Evolutionary conservation across 2,329 filamentous ascomycete genomes (phyloP).

Genomic region (Colletotrichum godetiae): DNA sequence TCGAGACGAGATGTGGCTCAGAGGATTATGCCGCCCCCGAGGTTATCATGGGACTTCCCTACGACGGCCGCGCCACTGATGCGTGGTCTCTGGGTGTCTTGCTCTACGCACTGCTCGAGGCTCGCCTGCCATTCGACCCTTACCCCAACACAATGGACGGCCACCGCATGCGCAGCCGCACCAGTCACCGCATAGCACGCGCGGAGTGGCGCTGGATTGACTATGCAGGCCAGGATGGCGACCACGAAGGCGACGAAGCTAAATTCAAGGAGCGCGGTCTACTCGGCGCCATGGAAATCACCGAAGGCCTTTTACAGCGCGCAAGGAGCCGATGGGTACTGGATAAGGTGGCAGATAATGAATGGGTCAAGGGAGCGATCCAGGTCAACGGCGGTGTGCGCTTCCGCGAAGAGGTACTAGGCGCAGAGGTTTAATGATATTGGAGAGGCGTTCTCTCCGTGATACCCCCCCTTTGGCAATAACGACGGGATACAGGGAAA

Average conservation of each 20-base stretch:
- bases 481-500: conserved; percentile 7
- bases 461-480: conserved; percentile 13
- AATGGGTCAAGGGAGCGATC: conserved; percentile 84
- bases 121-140: conserved; percentile 92
- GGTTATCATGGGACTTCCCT: conserved; percentile 93
- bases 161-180: conserved; percentile 80
- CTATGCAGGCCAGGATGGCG: conserved; percentile 85
- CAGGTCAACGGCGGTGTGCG: conserved; percentile 70
- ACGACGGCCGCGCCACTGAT: conserved; percentile 91
- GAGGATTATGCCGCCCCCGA: conserved; percentile 98
- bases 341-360: conserved; percentile 75
- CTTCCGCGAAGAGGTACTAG: conserved; percentile 70
- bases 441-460: conserved; percentile 8
- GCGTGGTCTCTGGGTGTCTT: conserved; percentile 96
- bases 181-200: conserved; percentile 92
- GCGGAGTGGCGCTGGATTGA: conserved; percentile 96
- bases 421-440: conserved; percentile 58
- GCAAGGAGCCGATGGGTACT: conserved; percentile 82
- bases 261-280: conserved; percentile 74
- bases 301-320: conserved; percentile 86
- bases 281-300: conserved; percentile 81
- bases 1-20: conserved; percentile 94
- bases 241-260: conserved; percentile 77
- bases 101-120: conserved; percentile 92
- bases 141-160: conserved; percentile 83